These are phyloP conservation scores for Penicillium sumatraense DNA, from an alignment of 2,329 filamentous ascomycete genomes.

Conservation along the genomic window DNA sequence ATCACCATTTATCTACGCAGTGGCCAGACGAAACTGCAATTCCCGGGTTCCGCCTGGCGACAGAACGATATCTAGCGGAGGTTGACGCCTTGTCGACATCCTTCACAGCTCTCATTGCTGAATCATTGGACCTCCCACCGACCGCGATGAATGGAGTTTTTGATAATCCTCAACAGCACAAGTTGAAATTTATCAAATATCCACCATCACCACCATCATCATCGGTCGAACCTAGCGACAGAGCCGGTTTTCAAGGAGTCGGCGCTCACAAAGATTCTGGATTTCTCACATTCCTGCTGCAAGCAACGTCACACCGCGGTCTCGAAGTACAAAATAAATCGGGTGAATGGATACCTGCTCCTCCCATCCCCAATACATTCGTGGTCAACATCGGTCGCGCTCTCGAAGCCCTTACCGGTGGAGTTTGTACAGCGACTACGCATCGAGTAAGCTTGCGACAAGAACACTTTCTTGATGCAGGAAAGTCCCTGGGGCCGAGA, in stretches of 20 bases:
- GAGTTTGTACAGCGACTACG: conserved; percentile 42
- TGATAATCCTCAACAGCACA: conserved; percentile 39
- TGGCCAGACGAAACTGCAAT: conserved; percentile 39
- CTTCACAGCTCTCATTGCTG: conserved; percentile 38
- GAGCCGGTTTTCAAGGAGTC: conserved; percentile 43
- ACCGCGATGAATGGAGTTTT: conserved; percentile 38
- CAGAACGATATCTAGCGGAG: conserved; percentile 36
- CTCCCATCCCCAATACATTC: conserved; percentile 50
- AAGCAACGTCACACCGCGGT: conserved; percentile 49
- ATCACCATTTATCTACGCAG: conserved; percentile 16
- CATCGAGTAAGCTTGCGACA: conserved; percentile 37
- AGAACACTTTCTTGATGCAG: conserved; percentile 33
- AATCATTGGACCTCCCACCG: conserved; percentile 36
- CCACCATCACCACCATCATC: conserved; percentile 41
- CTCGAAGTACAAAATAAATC: conserved; percentile 55
- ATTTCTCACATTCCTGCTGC: conserved; percentile 55
- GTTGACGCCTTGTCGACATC: conserved; percentile 29
- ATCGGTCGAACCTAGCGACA: conserved; percentile 20
- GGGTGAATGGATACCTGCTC: conserved; percentile 52
- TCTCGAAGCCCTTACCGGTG: conserved; percentile 40
- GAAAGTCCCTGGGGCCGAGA: conserved; percentile 33
- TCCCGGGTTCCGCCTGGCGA: conserved; percentile 35
- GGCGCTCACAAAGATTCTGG: conserved; percentile 56
- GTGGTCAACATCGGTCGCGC: conserved; percentile 54
- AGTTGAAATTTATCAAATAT: conserved; percentile 50